Evolutionary conservation across 768 basidiomycete species (phyloP).

Genomic region (Floccularia luteovirens): DNA sequence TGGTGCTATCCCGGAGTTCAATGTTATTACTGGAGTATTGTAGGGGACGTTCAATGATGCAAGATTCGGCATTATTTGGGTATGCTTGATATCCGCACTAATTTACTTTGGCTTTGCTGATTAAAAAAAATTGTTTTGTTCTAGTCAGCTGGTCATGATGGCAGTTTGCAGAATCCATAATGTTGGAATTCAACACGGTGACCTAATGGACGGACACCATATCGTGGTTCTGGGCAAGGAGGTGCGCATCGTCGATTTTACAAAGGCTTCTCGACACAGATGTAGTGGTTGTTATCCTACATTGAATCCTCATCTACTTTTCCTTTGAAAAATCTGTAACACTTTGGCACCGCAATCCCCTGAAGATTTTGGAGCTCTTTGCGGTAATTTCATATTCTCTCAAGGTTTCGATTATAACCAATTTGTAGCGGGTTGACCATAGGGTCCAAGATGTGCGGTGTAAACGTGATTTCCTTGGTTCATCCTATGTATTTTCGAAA

Average conservation of each 20-base stretch:
- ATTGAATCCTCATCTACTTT: conserved; percentile 15
- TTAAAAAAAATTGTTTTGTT: too few relatives aligned
- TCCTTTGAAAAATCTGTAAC: conserved; percentile 26
- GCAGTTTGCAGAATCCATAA: conserved; percentile 27
- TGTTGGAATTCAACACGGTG: conserved; percentile 23
- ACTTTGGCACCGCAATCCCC: conserved; percentile 27
- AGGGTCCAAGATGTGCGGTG: conserved; percentile 13
- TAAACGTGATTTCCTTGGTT: conserved; percentile 14
- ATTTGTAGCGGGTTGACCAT: conserved; percentile 7
- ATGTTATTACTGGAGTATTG: conserved; percentile 32
- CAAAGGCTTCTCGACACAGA: conserved; percentile 18
- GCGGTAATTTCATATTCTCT: conserved; percentile 26
- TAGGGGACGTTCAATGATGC: conserved; percentile 8
- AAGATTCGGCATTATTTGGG: conserved; percentile 13
- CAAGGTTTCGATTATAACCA: conserved; percentile 15
- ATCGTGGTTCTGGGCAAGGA: not conserved
- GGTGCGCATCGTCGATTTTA: conserved; percentile 4
- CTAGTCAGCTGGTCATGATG: conserved; percentile 20
- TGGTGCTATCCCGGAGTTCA: too few relatives aligned
- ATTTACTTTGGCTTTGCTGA: not conserved
- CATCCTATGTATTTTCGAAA: too few relatives aligned
- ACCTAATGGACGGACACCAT: conserved; percentile 15
- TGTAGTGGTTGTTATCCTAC: conserved; percentile 28
- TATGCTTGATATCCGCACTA: conserved; percentile 6
- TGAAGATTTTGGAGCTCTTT: conserved; percentile 24